These are phyloP conservation scores for Penicillium crystallinum DNA, from an alignment of 495 filamentous ascomycete species.

Conservation along the genomic window DNA sequence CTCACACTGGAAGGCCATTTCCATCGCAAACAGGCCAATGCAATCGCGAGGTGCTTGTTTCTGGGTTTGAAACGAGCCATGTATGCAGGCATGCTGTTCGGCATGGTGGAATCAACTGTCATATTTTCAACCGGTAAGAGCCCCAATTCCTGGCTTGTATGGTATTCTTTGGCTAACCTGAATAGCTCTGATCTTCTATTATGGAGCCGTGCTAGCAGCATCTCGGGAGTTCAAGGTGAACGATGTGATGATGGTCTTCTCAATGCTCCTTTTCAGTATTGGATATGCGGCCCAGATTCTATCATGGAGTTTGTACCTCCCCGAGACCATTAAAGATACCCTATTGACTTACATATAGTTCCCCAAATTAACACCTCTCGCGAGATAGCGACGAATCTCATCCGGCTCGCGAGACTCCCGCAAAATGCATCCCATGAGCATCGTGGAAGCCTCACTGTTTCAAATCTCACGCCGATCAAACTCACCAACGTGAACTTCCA, in stretches of 20 bases:
- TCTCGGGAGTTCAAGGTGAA: slow-evolving; percentile 40
- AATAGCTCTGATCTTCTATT: slow-evolving; percentile 78
- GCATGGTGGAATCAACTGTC: slow-evolving; percentile 63
- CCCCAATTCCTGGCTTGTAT: background rate
- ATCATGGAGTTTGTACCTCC: slow-evolving; percentile 47
- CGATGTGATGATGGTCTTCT: slow-evolving; percentile 66
- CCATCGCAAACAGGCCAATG: slow-evolving; percentile 54
- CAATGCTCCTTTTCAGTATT: slow-evolving; percentile 77
- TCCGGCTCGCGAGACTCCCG: slow-evolving; percentile 64
- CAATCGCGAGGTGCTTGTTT: slow-evolving; percentile 30
- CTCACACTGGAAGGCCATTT: slow-evolving; percentile 76
- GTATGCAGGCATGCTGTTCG: slow-evolving; percentile 69
- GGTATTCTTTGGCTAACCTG: slow-evolving; percentile 3
- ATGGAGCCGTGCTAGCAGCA: slow-evolving; percentile 61
- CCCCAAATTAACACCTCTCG: slow-evolving; percentile 74
- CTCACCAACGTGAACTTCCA: slow-evolving; percentile 59
- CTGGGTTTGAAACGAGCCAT: slow-evolving; percentile 38
- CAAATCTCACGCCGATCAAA: slow-evolving; percentile 53
- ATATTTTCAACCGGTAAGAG: slow-evolving; percentile 61
- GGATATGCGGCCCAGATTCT: slow-evolving; percentile 65
- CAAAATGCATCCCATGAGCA: slow-evolving; percentile 53
- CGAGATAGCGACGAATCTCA: slow-evolving; percentile 65
- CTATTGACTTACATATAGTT: slow-evolving; percentile 35
- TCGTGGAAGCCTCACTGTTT: slow-evolving; percentile 38
- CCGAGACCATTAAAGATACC: background rate